Evolutionary conservation across 2,329 filamentous ascomycete species (phyloP), one percentile per base, ranked within the genome.

Genomic region (Fusarium foetens): DNA sequence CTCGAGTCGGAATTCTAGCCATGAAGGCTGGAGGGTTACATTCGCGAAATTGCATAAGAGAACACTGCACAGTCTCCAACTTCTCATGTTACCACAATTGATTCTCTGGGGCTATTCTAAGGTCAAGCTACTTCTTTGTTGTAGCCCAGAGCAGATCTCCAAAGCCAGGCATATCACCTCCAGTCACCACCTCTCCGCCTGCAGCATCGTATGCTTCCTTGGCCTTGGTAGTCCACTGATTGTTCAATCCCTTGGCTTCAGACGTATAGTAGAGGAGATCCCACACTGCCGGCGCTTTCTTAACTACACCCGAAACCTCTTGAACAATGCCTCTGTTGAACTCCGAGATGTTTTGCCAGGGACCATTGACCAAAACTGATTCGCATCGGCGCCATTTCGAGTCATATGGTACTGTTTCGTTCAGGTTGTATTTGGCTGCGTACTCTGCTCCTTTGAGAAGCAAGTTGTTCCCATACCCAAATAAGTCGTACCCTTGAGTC

Each of bases 271-370:
- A 45, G 25, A 45, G 42, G 0, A 45, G 42, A 27, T 45, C 42
- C 42, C 42, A 45, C 0, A 45, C 42, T 6, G 42, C 42, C 3
- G 42, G 42, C 7, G 25, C 8, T 21, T 45, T 45, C 42, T 45
- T 45, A 0, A 14, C 12, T 2, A 6, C 42, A 3, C 42, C 42
- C 1, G 42, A 45, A 14, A 27, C 17, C 1, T 27, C 5, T 9
- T 27, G 25, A 21, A 27, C 23, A 4, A 45, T 45, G 25, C 42
- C 42, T 21, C 42, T 45, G 4, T 45, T 45, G 5, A 27, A 45
- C 17, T 45, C 42, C 7, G 42, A 45, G 12, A 45, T 45, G 17
- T 45, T 25, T 9, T 45, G 23, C 42, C 42, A 45, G 12, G 42
- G 42, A 9, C 42, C 42, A 25, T 45, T 25, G 12, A 45, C 42